phyloP scores from a whole-genome alignment of 352 stramenopile species.

The Aphanomyces invadans region DNA sequence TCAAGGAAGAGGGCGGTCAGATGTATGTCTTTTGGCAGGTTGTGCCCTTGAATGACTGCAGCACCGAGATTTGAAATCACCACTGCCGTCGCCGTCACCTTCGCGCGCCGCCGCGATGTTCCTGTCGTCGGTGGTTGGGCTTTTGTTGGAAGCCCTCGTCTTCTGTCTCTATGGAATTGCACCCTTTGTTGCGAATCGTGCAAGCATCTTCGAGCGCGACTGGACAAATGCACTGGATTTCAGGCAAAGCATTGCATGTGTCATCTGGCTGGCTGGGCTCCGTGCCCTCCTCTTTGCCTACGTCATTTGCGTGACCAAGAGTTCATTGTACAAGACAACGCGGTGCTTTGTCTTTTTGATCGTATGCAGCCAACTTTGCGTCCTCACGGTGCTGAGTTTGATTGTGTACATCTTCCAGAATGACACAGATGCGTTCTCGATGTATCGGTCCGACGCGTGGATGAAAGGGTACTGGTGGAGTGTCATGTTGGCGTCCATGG shows the following conservation, averaged over 20 bases:
- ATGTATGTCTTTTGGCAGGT: not conserved
- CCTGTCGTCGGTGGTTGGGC: conserved; percentile 9
- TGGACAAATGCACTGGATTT: conserved; percentile 32
- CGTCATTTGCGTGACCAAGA: conserved; percentile 62
- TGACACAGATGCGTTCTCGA: conserved; percentile 34
- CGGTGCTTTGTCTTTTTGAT: conserved; percentile 75
- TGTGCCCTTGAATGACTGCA: not conserved
- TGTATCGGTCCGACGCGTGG: conserved; percentile 41
- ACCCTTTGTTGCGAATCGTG: not conserved
- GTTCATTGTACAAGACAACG: conserved; percentile 43
- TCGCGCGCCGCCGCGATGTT: not conserved
- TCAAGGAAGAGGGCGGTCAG: not conserved
- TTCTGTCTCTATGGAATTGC: conserved; percentile 12
- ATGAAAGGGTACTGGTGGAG: conserved; percentile 46
- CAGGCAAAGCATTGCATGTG: conserved; percentile 56
- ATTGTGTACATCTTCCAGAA: conserved; percentile 59
- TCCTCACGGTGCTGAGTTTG: conserved; percentile 38
- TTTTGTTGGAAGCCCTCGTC: conserved; percentile 16
- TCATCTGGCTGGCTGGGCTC: conserved; percentile 42
- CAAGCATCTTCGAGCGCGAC: conserved; percentile 9
- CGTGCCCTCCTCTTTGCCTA: conserved; percentile 58
- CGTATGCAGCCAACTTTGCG: conserved; percentile 43
- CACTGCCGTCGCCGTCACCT: not conserved
- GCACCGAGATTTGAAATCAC: not conserved
- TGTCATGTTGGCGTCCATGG: conserved; percentile 39